A percentile compares a stretch with the other conserved stretches of the same genome.
These are phyloP conservation scores for Solanum sejunctum DNA, from an alignment of 257 asterid species.

Conservation along the genomic window DNA sequence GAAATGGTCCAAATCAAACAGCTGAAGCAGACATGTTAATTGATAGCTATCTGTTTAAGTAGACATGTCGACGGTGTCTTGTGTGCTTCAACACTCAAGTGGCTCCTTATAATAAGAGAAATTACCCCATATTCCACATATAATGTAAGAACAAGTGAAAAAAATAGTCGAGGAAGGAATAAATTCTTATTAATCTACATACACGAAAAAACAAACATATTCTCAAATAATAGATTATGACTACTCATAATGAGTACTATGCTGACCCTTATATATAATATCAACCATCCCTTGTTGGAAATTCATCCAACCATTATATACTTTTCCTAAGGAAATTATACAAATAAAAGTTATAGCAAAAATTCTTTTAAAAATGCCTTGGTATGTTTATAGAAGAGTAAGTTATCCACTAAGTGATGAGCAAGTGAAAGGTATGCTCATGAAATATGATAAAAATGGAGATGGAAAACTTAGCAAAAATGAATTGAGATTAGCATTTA, in stretches of 20 bases:
- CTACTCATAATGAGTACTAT: background rate
- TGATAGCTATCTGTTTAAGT: no score
- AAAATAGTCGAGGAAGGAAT: background rate
- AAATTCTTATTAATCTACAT: background rate
- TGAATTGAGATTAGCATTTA: background rate
- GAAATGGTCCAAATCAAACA: no score
- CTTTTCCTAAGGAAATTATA: background rate
- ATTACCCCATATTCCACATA: background rate
- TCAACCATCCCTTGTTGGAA: background rate
- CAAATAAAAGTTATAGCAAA: background rate
- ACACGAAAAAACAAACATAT: no score
- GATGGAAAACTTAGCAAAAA: slow-evolving; percentile 3
- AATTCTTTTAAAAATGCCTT: background rate
- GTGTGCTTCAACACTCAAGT: no score
- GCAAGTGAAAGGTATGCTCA: background rate
- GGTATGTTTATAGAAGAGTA: background rate
- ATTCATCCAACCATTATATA: background rate
- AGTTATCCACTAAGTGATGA: background rate
- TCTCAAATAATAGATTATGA: background rate
- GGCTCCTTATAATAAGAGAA: no score
- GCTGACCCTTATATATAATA: background rate
- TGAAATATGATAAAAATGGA: background rate
- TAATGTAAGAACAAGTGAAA: background rate
- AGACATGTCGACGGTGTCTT: no score
- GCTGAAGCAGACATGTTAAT: no score